Percentiles rank a stretch among this genome's conserved stretches.
These are phyloP conservation scores for Alternaria longipes DNA, from an alignment of 2,329 filamentous ascomycete species.

Conservation along the genomic window DNA sequence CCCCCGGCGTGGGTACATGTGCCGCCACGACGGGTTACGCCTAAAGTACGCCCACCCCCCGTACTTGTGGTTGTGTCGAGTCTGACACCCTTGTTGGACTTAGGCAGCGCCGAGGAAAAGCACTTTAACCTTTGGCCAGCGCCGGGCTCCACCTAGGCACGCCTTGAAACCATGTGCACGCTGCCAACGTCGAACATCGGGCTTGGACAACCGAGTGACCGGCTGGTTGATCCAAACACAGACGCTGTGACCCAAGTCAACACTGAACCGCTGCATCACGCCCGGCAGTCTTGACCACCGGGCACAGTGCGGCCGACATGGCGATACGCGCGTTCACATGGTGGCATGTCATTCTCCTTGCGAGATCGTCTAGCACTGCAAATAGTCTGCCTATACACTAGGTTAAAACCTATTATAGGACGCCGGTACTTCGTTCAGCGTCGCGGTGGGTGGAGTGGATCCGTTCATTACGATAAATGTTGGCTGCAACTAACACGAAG, in stretches of 20 bases:
- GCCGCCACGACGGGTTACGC: slow-evolving; percentile 39
- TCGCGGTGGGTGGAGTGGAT: slow-evolving; percentile 15
- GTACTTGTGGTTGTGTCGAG: slow-evolving; percentile 17
- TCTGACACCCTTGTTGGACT: slow-evolving; percentile 25
- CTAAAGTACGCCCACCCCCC: slow-evolving; percentile 19
- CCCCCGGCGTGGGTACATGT: slow-evolving; percentile 36
- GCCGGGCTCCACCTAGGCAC: slow-evolving; percentile 30
- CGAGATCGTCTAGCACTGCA: slow-evolving; percentile 10
- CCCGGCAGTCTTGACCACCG: slow-evolving; percentile 22
- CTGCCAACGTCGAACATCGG: slow-evolving; percentile 31
- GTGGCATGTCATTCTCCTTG: slow-evolving; percentile 17
- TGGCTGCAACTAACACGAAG: slow-evolving; percentile 25
- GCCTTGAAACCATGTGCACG: slow-evolving; percentile 45
- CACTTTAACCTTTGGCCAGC: slow-evolving; percentile 28
- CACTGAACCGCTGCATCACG: slow-evolving; percentile 26
- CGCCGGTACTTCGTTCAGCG: slow-evolving; percentile 5
- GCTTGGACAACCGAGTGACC: slow-evolving; percentile 27
- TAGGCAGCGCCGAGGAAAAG: slow-evolving; percentile 40
- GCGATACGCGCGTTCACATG: slow-evolving; percentile 34
- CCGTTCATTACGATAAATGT: slow-evolving; percentile 19
- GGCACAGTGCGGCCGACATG: slow-evolving; percentile 15
- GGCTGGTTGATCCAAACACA: slow-evolving; percentile 26
- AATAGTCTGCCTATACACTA: slow-evolving; percentile 14
- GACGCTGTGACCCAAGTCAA: slow-evolving; percentile 20
- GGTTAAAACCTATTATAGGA: slow-evolving; percentile 7